These are phyloP conservation scores for Pezicula radicicola DNA, from an alignment of 2,329 filamentous ascomycete genomes.

Conservation along the genomic window DNA sequence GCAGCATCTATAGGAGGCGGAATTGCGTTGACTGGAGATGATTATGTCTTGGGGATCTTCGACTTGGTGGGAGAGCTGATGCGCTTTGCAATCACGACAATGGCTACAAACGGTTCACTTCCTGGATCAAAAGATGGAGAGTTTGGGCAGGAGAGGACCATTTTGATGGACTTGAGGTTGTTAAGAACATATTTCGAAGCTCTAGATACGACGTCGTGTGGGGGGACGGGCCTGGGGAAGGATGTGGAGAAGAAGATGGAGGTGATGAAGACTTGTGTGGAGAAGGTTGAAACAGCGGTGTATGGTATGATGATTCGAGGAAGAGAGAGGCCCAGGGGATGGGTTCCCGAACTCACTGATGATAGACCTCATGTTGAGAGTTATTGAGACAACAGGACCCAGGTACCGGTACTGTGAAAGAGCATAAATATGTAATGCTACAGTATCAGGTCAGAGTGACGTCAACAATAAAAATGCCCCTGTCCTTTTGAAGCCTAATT, in stretches of 20 bases:
- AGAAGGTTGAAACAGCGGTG: constrained; percentile 88
- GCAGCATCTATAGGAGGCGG: constrained; percentile 41
- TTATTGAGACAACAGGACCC: constrained; percentile 14
- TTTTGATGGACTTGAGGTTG: constrained; percentile 77
- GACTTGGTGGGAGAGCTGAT: constrained; percentile 96
- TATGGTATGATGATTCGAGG: constrained; percentile 88
- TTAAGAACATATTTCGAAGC: constrained; percentile 75
- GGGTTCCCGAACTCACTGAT: constrained; percentile 71
- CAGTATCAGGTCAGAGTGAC: too few species aligned
- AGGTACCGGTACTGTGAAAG: too few species aligned
- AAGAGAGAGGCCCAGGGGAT: constrained; percentile 84
- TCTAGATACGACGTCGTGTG: constrained; percentile 53
- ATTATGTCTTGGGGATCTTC: constrained; percentile 89
- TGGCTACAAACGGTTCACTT: constrained; percentile 61
- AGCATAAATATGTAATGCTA: too few species aligned
- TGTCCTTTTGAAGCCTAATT: too few species aligned
- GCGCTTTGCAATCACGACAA: constrained; percentile 87
- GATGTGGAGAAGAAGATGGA: constrained; percentile 78
- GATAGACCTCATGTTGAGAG: constrained; percentile 25
- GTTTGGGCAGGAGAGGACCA: constrained; percentile 45
- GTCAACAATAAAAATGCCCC: too few species aligned
- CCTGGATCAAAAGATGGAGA: constrained; percentile 32
- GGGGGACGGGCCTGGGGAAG: constrained; percentile 48
- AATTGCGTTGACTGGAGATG: constrained; percentile 70
- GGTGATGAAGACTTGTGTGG: constrained; percentile 83